Evolutionary conservation across 495 filamentous ascomycete genomes (phyloP).

Genomic region (Mytilinidion resinicola): DNA sequence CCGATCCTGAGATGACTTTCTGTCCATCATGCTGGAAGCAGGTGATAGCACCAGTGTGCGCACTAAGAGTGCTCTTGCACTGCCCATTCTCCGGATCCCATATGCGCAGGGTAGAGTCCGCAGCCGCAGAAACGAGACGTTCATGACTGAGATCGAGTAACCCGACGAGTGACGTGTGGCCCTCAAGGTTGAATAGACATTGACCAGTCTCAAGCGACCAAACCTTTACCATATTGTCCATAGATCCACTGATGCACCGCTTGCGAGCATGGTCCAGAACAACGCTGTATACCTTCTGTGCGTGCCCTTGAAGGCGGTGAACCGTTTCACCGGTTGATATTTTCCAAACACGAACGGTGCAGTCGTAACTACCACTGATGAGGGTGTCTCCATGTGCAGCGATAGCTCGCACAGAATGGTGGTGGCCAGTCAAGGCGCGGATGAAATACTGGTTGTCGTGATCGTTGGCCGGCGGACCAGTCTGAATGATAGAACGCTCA

Average conservation of each 20-base stretch:
- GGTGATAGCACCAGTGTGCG: conserved; percentile 95
- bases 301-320: conserved; percentile 81
- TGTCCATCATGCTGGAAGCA: conserved; percentile 98
- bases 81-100: conserved; percentile 94
- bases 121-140: conserved; percentile 87
- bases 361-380: conserved; percentile 98
- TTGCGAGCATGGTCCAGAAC: conserved; percentile 89
- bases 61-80: conserved; percentile 81
- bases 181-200: conserved; percentile 83
- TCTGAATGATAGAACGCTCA: conserved; percentile 68
- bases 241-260: conserved; percentile 94
- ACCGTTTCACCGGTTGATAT: conserved; percentile 91
- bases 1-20: conserved; percentile 93
- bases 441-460: conserved; percentile 90
- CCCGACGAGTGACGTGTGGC: conserved; percentile 88
- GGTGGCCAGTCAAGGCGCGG: conserved; percentile 77
- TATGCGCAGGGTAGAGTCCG: conserved; percentile 89
- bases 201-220: conserved; percentile 92
- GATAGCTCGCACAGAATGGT: conserved; percentile 95
- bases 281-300: conserved; percentile 94
- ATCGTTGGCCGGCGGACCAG: conserved; percentile 68
- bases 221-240: conserved; percentile 97
- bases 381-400: conserved; percentile 92
- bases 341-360: conserved; percentile 92
- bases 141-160: conserved; percentile 83